phyloP scores from a whole-genome alignment of 1,284 basidiomycete species.

The Fomitopsis schrenkii region DNA sequence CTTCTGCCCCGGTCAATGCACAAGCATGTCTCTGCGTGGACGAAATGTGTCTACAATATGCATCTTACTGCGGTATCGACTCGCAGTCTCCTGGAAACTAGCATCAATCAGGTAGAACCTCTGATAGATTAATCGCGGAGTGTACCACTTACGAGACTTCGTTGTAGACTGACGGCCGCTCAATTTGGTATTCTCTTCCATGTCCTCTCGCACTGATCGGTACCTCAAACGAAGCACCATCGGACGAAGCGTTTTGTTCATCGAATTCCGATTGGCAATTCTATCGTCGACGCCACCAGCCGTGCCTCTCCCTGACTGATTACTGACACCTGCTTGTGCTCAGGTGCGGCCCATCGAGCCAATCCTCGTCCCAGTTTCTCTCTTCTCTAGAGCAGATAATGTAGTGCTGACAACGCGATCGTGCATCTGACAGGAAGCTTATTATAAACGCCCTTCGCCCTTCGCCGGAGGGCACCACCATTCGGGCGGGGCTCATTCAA shows the following conservation, averaged over 20 bases:
- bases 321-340: neutral
- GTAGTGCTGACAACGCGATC: slow-evolving; percentile 1
- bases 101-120: neutral
- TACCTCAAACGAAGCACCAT: neutral
- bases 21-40: neutral
- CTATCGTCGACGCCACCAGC: neutral
- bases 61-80: neutral
- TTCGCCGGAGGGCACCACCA: neutral
- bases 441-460: neutral
- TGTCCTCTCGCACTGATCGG: neutral
- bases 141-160: neutral
- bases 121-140: neutral
- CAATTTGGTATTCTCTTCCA: neutral
- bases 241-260: neutral
- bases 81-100: neutral
- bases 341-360: neutral
- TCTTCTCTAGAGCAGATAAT: neutral
- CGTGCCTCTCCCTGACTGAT: neutral
- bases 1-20: neutral
- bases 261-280: neutral
- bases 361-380: neutral
- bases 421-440: neutral
- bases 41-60: neutral
- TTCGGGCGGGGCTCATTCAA: neutral
- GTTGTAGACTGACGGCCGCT: neutral